These are phyloP conservation scores for Suillus subalutaceus DNA, from an alignment of 768 basidiomycete genomes.

Conservation along the genomic window DNA sequence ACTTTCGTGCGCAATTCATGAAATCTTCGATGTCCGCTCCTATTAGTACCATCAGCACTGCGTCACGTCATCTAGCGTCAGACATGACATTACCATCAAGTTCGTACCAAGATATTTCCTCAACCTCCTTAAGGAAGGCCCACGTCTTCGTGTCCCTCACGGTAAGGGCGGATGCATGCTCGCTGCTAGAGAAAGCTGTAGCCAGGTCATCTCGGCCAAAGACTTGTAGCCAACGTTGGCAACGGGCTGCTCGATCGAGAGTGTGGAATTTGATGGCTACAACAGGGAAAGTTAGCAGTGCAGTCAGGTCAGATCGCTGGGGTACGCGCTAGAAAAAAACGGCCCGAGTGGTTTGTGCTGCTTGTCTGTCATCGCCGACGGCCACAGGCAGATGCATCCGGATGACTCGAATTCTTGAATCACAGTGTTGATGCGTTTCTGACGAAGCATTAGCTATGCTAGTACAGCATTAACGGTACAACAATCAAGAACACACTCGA, in stretches of 20 bases:
- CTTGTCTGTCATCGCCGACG: not conserved
- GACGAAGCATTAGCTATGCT: not conserved
- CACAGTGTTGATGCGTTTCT: not conserved
- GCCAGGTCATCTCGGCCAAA: not conserved
- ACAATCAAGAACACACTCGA: not conserved
- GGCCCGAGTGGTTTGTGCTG: not conserved
- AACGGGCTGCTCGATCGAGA: not conserved
- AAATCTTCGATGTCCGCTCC: not conserved
- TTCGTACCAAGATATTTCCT: not conserved
- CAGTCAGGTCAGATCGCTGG: not conserved
- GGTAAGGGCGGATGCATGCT: not conserved
- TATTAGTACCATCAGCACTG: not conserved
- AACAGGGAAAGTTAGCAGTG: not conserved
- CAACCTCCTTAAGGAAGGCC: not conserved
- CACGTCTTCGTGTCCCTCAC: not conserved
- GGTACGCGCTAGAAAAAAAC: not conserved
- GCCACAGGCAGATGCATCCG: not conserved
- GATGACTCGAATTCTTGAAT: not conserved
- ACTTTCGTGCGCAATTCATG: not conserved
- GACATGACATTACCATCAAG: not conserved
- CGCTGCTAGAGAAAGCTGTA: not conserved
- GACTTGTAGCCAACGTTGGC: not conserved
- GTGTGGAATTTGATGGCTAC: not conserved
- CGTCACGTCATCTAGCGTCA: not conserved
- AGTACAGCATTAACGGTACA: not conserved